Base-by-base conservation (phyloP, 352 stramenopile genomes). In the Globisporangium uncinulatum region DNA sequence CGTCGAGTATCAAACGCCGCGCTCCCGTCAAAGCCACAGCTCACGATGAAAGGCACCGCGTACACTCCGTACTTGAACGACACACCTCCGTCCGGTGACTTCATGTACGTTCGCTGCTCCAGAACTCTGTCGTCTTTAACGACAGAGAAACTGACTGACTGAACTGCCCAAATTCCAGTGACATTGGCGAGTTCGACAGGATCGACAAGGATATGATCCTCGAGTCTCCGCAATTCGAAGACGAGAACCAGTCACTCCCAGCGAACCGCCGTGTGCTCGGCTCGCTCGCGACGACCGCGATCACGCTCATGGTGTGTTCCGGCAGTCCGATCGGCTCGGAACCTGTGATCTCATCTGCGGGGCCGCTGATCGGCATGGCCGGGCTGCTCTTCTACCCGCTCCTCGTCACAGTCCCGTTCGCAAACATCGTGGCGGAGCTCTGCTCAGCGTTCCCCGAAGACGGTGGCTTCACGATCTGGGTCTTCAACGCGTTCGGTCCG, bases 381-480 rank as follows among this genome's bases (percentile, higher is more conserved):
- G 39, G 13, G 11, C 42, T 67, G 15, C 45, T 67, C 20, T 51
- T 70, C 5, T 70, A 61, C 41, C 89, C 89, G 1, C 68, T 97
- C 14, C 57, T 97, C 10, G 97, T 83, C 81, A 89, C 70, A 1
- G 45, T 92, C 4, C 89, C 87, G 7, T 88, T 96, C 61, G 86
- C 85, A 13, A 69, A 95, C 32, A 86, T 97, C 32, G 95, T 92
- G 14, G 84, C 89, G 4, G 89, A 97, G 67, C 67, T 98, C 19
- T 87, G 77, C 21, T 85, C 81, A 0, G 71, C 87, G 7, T 89
- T 95, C 58, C 87, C 86, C 1, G 88, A 97, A 41, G 65, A 76
- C 41, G 69, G 75, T 7, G 87, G 73, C 24, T 91, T 79, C 56
- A 77, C 94, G 1, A 80, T 85, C 13, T 97, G 89, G 91, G 80